A percentile compares a stretch with the other conserved stretches of the same genome.
Conservation (phyloP, 257 asterid species). For the Thymus mandschuricus region DNA sequence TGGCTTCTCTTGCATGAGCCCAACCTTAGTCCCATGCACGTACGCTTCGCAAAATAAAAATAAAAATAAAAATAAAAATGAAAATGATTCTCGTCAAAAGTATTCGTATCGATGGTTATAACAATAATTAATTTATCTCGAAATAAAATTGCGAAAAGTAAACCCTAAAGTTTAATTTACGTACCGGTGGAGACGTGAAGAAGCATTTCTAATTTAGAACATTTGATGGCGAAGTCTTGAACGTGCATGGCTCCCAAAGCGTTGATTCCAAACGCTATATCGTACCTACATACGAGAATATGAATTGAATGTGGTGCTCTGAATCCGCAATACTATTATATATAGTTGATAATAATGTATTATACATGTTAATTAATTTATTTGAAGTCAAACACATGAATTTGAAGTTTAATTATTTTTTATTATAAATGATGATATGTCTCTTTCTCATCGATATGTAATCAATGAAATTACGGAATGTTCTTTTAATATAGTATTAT, state of each 20-base stretch:
- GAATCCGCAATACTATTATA: too few relatives aligned
- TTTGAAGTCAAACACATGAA: too few relatives aligned
- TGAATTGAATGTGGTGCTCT: too few relatives aligned
- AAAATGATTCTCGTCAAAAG: too few relatives aligned
- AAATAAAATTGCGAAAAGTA: too few relatives aligned
- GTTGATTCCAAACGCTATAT: slow-evolving; percentile 53
- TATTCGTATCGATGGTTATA: too few relatives aligned
- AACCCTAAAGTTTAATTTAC: too few relatives aligned
- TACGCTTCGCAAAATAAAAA: slow-evolving; percentile 25
- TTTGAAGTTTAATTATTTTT: too few relatives aligned
- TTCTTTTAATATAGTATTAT: neutral
- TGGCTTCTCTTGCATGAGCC: slow-evolving; percentile 48
- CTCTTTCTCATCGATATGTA: neutral
- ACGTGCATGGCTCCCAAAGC: slow-evolving; percentile 47
- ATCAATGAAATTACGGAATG: neutral
- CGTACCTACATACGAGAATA: slow-evolving; percentile 37
- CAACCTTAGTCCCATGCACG: slow-evolving; percentile 51
- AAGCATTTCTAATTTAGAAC: slow-evolving; percentile 46
- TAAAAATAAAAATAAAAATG: too few relatives aligned
- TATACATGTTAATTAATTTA: too few relatives aligned
- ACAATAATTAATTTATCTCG: too few relatives aligned
- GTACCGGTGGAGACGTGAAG: slow-evolving; percentile 68
- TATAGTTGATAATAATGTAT: too few relatives aligned
- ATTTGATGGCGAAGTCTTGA: slow-evolving; percentile 45
- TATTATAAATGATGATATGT: neutral